Base-by-base conservation (phyloP, 2,329 filamentous ascomycete species). In the Grosmannia serpens region DNA sequence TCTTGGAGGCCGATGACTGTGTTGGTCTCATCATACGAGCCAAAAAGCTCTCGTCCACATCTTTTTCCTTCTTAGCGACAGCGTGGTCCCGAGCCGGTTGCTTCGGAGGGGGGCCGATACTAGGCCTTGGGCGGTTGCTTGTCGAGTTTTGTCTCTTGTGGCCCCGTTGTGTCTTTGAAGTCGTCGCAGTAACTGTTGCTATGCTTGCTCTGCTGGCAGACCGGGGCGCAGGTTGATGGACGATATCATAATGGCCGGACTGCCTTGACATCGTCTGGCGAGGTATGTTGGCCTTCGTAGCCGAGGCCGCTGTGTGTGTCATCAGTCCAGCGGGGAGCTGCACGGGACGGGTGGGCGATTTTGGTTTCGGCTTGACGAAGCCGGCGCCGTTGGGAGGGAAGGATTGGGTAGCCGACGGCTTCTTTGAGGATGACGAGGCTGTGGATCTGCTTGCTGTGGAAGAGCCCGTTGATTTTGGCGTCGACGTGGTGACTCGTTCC, bases 21-120 rank as follows among this genome's bases (percentile, higher is more conserved):
- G 88, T 91, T 2, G 88, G 88, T 47, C 87, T 77, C 83, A 86
- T 91, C 87, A 91, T 90, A 56, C 88, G 82, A n/a, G 86, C 87
- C 29, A 91, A 73, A 71, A 91, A 91, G 17, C 83, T 72, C 63
- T 88, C 85, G 62, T 89, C 85, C 1, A 87, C 76, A 22, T 80
- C 79, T 53, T 75, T 76, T 29, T 79, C 74, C 61, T 77, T 75
- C 64, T 78, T 79, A 1, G 74, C 69, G 8, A 76, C 62, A 55
- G 79, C 65, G 64, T 75, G 67, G 50, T 78, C 75, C 69, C 76
- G 68, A 60, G 79, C 73, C 11, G 75, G 68, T 63, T 80, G 84
- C 70, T 82, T 85, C 3, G 82, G 80, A 9, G 82, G 81, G 2
- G 75, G 79, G 1, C 81, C 82, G 22, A 85, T 63, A 64, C 81